Evolutionary conservation across 306 rosid genomes (phyloP).

Genomic region (Albizia julibrissin): DNA sequence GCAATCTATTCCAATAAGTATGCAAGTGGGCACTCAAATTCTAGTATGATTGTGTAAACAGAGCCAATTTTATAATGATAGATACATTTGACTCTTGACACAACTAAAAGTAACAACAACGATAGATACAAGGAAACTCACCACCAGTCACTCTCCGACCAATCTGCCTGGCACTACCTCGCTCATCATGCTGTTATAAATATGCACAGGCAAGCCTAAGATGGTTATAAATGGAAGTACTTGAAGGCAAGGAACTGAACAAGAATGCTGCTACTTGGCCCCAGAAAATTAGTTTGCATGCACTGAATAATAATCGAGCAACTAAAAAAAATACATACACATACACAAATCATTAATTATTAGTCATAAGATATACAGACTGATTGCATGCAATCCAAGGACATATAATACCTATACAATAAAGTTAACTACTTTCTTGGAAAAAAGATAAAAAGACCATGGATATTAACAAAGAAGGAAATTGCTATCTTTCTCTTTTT

Average conservation of each 20-base stretch:
- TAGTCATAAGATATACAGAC: neutral
- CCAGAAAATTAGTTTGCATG: constrained; percentile 51
- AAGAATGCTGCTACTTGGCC: constrained; percentile 56
- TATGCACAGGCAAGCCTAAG: constrained; percentile 71
- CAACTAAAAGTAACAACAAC: constrained; percentile 5
- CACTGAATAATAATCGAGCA: constrained; percentile 41
- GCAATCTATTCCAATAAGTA: neutral
- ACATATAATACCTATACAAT: neutral
- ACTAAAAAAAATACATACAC: neutral
- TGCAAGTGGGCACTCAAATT: neutral
- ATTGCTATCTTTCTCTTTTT: neutral
- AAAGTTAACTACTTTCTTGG: neutral
- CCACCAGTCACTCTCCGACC: constrained; percentile 56
- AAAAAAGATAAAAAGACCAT: neutral
- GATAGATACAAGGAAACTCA: constrained; percentile 41
- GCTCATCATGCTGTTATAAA: constrained; percentile 71
- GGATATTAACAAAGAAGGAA: neutral
- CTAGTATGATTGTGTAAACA: neutral
- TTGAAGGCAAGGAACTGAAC: constrained; percentile 53
- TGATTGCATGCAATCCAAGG: neutral
- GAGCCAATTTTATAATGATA: constrained; percentile 7
- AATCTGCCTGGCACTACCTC: constrained; percentile 58
- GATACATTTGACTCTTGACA: neutral
- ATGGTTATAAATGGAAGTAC: constrained; percentile 55
- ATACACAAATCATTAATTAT: neutral